phyloP scores from a whole-genome alignment of 306 rosid genomes.

The Gastrolobium villosum region DNA sequence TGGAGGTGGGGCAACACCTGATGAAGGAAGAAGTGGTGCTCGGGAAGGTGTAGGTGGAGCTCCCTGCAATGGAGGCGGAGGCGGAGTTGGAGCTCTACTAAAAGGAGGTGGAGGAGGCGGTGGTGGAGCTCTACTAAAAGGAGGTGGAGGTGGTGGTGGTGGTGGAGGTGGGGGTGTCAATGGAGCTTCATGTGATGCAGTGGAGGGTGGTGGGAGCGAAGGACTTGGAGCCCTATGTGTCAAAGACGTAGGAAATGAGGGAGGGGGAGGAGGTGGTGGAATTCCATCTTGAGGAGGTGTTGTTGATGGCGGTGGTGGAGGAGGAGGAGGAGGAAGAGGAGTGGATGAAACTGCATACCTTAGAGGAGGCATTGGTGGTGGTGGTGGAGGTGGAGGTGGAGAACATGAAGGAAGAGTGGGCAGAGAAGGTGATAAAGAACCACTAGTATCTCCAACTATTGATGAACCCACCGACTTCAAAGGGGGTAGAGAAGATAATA shows the following conservation, averaged over 20 bases:
- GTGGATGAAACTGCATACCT: slow-evolving; percentile 39
- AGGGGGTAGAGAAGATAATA: slow-evolving; percentile 41
- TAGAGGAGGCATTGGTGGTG: slow-evolving; percentile 32
- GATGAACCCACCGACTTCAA: slow-evolving; percentile 50
- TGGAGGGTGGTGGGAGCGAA: slow-evolving; percentile 22
- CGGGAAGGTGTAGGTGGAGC: slow-evolving; percentile 46
- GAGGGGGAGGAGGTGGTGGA: slow-evolving; percentile 30
- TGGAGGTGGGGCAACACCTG: slow-evolving; percentile 20
- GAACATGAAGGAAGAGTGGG: slow-evolving; percentile 39
- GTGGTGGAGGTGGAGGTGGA: slow-evolving; percentile 45
- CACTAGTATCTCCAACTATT: slow-evolving; percentile 40
- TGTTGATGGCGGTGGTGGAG: neutral
- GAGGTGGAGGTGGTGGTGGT: slow-evolving; percentile 53
- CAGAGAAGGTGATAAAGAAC: slow-evolving; percentile 44
- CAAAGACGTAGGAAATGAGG: slow-evolving; percentile 49
- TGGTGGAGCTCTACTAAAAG: slow-evolving; percentile 35
- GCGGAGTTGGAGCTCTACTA: neutral
- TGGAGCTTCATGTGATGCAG: slow-evolving; percentile 37
- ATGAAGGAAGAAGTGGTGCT: slow-evolving; percentile 23
- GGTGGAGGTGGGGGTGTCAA: slow-evolving; percentile 38
- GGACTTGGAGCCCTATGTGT: slow-evolving; percentile 27
- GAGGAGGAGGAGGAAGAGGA: slow-evolving; percentile 14
- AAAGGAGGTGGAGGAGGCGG: slow-evolving; percentile 35
- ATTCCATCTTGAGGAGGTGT: slow-evolving; percentile 1
- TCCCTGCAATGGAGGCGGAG: slow-evolving; percentile 36